Conservation (phyloP, 2,329 filamentous ascomycete species). For the Tolypocladium nubicola region DNA sequence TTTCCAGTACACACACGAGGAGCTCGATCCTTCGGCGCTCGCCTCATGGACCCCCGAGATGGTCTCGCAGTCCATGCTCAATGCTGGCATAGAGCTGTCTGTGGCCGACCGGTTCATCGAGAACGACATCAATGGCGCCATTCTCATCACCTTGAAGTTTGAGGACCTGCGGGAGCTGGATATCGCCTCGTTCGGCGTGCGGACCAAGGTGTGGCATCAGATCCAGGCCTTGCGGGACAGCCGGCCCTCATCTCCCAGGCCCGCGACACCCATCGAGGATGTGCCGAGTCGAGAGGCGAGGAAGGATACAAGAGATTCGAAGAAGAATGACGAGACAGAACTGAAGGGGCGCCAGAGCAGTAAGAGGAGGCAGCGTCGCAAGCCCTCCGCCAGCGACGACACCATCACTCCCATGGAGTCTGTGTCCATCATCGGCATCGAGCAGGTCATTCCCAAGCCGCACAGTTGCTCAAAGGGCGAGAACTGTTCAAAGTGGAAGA, state of each 20-base stretch:
- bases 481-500: constrained; percentile 71
- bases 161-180: constrained; percentile 76
- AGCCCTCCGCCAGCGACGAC: constrained; percentile 43
- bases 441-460: constrained; percentile 75
- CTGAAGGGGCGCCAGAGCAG: constrained; percentile 28
- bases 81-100: constrained; percentile 65
- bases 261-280: constrained; percentile 52
- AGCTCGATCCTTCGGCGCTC: constrained; percentile 50
- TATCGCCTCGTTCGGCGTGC: constrained; percentile 71
- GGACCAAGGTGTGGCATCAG: constrained; percentile 71
- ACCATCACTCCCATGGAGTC: constrained; percentile 70
- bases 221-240: constrained; percentile 58
- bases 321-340: constrained; percentile 23
- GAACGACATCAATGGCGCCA: constrained; percentile 84
- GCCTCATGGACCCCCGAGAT: constrained; percentile 62
- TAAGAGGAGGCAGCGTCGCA: constrained; percentile 27
- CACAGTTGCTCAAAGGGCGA: constrained; percentile 82
- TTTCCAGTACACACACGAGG: constrained; percentile 44
- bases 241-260: constrained; percentile 37
- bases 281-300: constrained; percentile 39
- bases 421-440: constrained; percentile 84
- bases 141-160: constrained; percentile 84
- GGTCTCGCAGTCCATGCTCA: constrained; percentile 79
- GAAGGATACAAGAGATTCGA: constrained; percentile 35
- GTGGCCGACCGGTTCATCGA: constrained; percentile 77